phyloP scores from a whole-genome alignment of 495 filamentous ascomycete genomes.

The Daldinia vernicosa region DNA sequence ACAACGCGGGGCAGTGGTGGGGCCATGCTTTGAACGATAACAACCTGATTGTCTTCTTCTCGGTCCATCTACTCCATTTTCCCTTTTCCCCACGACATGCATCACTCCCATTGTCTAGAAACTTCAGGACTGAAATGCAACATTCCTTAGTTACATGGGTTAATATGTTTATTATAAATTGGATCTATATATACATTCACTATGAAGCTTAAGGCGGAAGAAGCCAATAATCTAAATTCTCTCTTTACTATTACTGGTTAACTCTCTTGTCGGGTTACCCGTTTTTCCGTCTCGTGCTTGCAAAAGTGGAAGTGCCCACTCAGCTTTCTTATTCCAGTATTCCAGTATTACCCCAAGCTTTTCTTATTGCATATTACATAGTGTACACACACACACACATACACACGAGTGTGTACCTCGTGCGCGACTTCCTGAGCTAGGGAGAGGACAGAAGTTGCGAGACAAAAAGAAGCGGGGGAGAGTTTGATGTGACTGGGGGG shows the following conservation, averaged over 20 bases:
- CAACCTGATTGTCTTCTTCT: conserved; percentile 25
- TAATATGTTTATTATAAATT: conserved; percentile 8
- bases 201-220: background rate
- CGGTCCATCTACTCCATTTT: background rate
- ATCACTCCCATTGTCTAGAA: conserved; percentile 13
- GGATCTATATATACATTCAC: too few relatives aligned
- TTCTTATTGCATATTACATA: background rate
- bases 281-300: conserved; percentile 1
- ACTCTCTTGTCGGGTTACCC: background rate
- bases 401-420: conserved; percentile 2
- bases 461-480: conserved; percentile 4
- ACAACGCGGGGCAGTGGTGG: conserved; percentile 38
- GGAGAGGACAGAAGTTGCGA: conserved; percentile 1
- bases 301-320: conserved; percentile 2
- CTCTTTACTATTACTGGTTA: background rate
- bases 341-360: background rate
- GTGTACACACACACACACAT: conserved; percentile 5
- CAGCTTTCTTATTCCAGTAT: background rate
- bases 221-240: conserved; percentile 7
- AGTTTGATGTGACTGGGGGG: conserved; percentile 7
- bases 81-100: background rate
- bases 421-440: conserved; percentile 30
- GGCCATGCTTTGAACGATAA: conserved; percentile 27
- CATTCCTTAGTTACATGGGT: conserved; percentile 20
- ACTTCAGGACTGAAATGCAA: conserved; percentile 28